A percentile compares a stretch with the other conserved stretches of the same genome.
Conservation (phyloP, 2,329 filamentous ascomycete species). For the Hymenoscyphus linearis region DNA sequence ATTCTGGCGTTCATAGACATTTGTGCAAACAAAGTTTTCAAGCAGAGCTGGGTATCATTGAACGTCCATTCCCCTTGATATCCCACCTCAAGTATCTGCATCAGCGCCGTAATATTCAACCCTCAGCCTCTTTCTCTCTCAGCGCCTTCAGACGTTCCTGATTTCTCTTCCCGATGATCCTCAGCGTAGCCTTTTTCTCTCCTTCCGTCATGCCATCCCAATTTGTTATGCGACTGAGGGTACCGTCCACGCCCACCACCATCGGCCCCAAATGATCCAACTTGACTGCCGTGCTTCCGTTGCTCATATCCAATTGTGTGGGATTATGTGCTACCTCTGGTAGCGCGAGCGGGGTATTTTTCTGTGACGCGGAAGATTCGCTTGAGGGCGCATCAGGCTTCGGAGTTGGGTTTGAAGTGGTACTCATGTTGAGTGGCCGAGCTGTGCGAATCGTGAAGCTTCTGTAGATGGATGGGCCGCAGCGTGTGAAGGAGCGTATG, state of each 20-base stretch:
- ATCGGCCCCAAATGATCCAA: slow-evolving; percentile 68
- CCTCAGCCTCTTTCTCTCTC: slow-evolving; percentile 34
- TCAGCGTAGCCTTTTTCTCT: slow-evolving; percentile 62
- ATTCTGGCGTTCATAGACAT: too few relatives aligned
- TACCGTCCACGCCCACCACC: slow-evolving; percentile 69
- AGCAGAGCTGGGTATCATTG: too few relatives aligned
- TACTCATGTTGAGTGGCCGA: neutral
- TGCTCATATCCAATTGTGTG: slow-evolving; percentile 19
- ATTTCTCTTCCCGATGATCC: slow-evolving; percentile 64
- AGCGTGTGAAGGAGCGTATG: neutral
- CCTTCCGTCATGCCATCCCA: slow-evolving; percentile 67
- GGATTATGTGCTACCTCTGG: slow-evolving; percentile 14
- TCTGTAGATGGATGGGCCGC: neutral
- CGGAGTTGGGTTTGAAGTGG: neutral
- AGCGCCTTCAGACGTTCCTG: slow-evolving; percentile 54
- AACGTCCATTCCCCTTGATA: too few relatives aligned
- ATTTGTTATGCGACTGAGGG: slow-evolving; percentile 65
- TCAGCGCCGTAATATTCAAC: neutral
- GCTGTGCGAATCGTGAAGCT: neutral
- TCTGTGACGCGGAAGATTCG: neutral
- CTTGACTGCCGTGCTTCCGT: slow-evolving; percentile 39
- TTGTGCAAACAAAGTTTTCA: too few relatives aligned
- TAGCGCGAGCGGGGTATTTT: slow-evolving; percentile 16
- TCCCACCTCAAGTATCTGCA: neutral
- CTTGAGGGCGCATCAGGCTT: neutral